These are phyloP conservation scores for Umbelopsis ramanniana DNA, from an alignment of 192 early-diverging fungal genomes.

Conservation along the genomic window DNA sequence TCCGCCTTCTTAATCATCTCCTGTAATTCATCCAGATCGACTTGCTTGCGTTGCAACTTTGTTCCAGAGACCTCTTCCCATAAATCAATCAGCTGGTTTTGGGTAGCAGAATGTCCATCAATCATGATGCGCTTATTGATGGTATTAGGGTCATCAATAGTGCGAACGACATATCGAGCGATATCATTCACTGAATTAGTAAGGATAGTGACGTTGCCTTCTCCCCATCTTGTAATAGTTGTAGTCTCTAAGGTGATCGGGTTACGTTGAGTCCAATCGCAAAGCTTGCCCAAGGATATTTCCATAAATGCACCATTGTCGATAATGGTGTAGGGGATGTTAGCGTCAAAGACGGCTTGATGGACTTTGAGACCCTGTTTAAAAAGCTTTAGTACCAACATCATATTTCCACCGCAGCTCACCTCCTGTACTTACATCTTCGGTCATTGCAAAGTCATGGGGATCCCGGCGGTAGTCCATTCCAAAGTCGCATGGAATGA, in stretches of 20 bases:
- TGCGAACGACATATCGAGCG: neutral
- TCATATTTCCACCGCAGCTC: neutral
- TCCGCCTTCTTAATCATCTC: constrained; percentile 1
- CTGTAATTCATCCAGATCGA: neutral
- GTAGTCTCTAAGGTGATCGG: constrained; percentile 3
- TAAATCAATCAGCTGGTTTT: constrained; percentile 3
- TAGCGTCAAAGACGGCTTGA: constrained; percentile 2
- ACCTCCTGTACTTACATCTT: neutral
- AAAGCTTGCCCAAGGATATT: neutral
- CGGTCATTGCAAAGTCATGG: constrained; percentile 10
- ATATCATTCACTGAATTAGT: neutral
- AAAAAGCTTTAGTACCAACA: neutral
- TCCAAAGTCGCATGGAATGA: constrained; percentile 24
- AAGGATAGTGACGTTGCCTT: neutral
- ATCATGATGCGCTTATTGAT: constrained; percentile 22
- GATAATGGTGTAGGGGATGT: constrained; percentile 24
- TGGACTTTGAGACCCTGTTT: constrained; percentile 11
- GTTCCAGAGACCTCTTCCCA: constrained; percentile 17
- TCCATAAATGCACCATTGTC: constrained; percentile 20
- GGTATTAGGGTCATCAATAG: constrained; percentile 13
- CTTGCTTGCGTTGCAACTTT: constrained; percentile 1
- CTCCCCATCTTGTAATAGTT: constrained; percentile 4
- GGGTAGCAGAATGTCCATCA: constrained; percentile 15
- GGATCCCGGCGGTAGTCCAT: constrained; percentile 20
- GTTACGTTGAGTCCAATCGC: neutral